phyloP scores from a whole-genome alignment of 2,329 filamentous ascomycete genomes.

The Aspergillaceae sp. region DNA sequence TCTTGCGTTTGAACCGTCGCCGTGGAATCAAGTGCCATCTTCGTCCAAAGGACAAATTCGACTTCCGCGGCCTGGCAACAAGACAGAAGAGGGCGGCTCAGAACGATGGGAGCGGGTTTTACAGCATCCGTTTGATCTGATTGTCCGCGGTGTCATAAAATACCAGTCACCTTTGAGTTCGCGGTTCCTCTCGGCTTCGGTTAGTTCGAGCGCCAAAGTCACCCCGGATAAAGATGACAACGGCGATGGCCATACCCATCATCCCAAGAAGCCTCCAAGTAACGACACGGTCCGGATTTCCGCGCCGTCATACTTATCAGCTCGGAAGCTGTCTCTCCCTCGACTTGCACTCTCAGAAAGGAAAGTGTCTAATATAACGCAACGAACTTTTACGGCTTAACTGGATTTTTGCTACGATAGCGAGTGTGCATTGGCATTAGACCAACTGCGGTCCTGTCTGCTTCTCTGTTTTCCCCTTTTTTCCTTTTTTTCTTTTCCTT shows the following conservation, averaged over 20 bases:
- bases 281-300: conserved; percentile 23
- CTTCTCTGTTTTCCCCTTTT: conserved; percentile 2
- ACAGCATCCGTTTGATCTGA: conserved; percentile 85
- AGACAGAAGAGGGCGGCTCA: conserved; percentile 70
- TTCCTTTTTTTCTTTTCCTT: conserved; percentile 4
- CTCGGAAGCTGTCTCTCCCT: conserved; percentile 2
- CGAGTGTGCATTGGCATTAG: conserved; percentile 1
- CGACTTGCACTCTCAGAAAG: conserved; percentile 7
- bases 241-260: conserved; percentile 9
- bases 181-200: conserved; percentile 43
- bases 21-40: conserved; percentile 65
- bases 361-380: conserved; percentile 7
- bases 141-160: conserved; percentile 81
- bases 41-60: conserved; percentile 76
- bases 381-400: conserved; percentile 25
- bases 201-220: conserved; percentile 35
- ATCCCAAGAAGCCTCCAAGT: conserved; percentile 10
- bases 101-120: conserved; percentile 85
- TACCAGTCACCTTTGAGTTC: conserved; percentile 60
- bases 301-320: not conserved
- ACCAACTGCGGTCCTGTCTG: conserved; percentile 1
- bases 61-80: conserved; percentile 74
- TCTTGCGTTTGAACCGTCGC: conserved; percentile 79
- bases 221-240: conserved; percentile 27
- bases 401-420: conserved; percentile 19